These are phyloP conservation scores for Chaetomiaceae sp. DNA, from an alignment of 2,329 filamentous ascomycete species.

Conservation along the genomic window DNA sequence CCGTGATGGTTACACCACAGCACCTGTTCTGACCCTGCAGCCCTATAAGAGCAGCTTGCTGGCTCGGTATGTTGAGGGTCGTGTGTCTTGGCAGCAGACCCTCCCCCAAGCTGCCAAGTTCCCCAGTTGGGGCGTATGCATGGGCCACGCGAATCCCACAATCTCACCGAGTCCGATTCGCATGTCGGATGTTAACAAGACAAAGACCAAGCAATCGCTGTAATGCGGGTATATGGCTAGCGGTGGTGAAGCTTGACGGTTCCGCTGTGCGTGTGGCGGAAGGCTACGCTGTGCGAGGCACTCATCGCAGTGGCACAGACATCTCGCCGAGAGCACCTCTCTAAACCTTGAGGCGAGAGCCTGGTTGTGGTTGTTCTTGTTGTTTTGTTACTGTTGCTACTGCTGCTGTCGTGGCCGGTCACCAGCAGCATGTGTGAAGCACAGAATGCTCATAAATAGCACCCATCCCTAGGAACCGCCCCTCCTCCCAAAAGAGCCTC, in stretches of 20 bases:
- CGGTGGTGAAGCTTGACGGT: too few species aligned
- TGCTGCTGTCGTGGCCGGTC: not conserved
- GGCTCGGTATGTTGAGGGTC: not conserved
- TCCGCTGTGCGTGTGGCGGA: too few species aligned
- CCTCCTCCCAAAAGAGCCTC: not conserved
- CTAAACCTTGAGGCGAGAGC: too few species aligned
- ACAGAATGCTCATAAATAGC: not conserved
- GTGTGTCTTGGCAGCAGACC: not conserved
- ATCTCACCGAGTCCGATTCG: not conserved
- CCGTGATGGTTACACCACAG: conserved; percentile 11
- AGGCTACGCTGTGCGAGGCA: too few species aligned
- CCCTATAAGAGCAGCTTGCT: conserved; percentile 15
- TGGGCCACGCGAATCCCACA: too few species aligned
- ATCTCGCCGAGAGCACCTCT: too few species aligned
- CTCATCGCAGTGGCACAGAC: too few species aligned
- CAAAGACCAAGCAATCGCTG: too few species aligned
- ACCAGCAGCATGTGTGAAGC: not conserved
- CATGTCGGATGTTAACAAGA: not conserved
- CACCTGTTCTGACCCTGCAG: conserved; percentile 14
- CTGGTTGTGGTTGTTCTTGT: too few species aligned
- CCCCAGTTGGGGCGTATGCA: not conserved
- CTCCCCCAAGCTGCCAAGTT: not conserved
- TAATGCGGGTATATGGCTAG: too few species aligned
- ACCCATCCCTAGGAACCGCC: not conserved
- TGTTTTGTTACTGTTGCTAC: too few species aligned